Evolutionary conservation across 805 yeast species (phyloP), one percentile per base, ranked within the genome.

Genomic region (Clavispora santaluciae): DNA sequence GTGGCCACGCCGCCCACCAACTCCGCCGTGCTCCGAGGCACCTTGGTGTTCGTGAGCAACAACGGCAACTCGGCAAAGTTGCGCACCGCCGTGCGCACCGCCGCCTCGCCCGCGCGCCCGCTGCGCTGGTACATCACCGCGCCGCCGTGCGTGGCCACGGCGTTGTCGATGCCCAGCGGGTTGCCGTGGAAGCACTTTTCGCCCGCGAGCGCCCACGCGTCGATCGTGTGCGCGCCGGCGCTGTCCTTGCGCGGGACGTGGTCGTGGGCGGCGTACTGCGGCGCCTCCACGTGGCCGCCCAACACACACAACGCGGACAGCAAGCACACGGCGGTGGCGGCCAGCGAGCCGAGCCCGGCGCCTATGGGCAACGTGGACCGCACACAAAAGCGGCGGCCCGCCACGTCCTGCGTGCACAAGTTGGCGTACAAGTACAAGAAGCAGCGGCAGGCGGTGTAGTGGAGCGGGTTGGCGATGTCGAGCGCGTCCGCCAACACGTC

Each of bases 91-190:
- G 83, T 77, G 46, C 88, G 66, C n/a, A 75, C 75, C 39, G 82
- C 75, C 16, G 86, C 85, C 23, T 49, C 50, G 39, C 72, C 53
- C 2, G 83, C 74, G 40, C 68, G 64, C 13, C 64, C 63, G 67
- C 59, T 67, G 54, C 95, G 76, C 63, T 85, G 91, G 64, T 81
- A 91, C 78, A 83, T 71, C 1, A 93, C 95, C 0, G 98, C 98
- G 35, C 97, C 97, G 17, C 99, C 99, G 51, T 81, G 82, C 0
- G 96, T 85, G 2, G 98, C 95, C 36, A 91, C 97, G 0, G 96
- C 89, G 57, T 93, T 93, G 60, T 93, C 99, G 39, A 93, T 88
- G 10, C 99, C 99, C 15, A 95, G 83, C 7, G 99, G 99, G 53
- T 86, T 89, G 1, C 98, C 98, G 58, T 91, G 98, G 51, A 90